Percentiles rank a stretch among this genome's conserved stretches.
phyloP scores from a whole-genome alignment of 2,329 filamentous ascomycete species.

The Exophiala viscosa region DNA sequence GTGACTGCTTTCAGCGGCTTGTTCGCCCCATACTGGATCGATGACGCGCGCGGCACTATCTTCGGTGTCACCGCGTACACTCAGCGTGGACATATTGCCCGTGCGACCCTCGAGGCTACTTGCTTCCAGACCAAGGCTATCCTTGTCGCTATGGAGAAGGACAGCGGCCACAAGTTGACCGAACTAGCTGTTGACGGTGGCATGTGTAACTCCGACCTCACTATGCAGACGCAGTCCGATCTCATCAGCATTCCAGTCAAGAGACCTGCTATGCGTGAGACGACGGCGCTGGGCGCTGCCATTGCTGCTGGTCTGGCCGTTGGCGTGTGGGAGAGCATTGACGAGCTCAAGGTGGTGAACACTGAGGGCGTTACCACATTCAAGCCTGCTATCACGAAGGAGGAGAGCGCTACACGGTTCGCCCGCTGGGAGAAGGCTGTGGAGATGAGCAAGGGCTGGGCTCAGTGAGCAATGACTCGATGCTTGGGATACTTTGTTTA shows the following conservation, averaged over 20 bases:
- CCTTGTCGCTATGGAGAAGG: constrained; percentile 83
- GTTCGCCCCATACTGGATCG: constrained; percentile 93
- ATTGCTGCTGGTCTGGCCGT: constrained; percentile 85
- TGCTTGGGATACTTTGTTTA: background rate
- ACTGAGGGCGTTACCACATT: constrained; percentile 67
- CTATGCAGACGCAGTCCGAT: constrained; percentile 83
- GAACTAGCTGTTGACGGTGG: constrained; percentile 82
- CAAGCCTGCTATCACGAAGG: constrained; percentile 58
- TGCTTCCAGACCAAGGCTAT: constrained; percentile 93
- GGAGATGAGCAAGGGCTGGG: constrained; percentile 57
- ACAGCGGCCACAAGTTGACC: constrained; percentile 71
- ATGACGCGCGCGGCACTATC: constrained; percentile 83
- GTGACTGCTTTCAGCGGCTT: constrained; percentile 89
- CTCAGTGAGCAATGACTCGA: constrained; percentile 6
- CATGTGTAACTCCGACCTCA: constrained; percentile 81
- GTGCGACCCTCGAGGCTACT: constrained; percentile 83
- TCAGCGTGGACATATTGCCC: constrained; percentile 77
- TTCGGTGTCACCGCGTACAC: constrained; percentile 86
- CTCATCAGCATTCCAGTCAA: constrained; percentile 79
- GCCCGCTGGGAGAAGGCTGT: constrained; percentile 72
- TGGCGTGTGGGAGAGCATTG: constrained; percentile 71
- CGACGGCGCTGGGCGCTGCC: constrained; percentile 80
- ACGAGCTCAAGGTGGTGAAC: constrained; percentile 71
- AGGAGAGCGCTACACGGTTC: constrained; percentile 62
- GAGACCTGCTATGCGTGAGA: constrained; percentile 84